Evolutionary conservation across 2,329 filamentous ascomycete genomes (phyloP), one percentile per base, ranked within the genome.

Genomic region (Pseudogymnoascus sp.): DNA sequence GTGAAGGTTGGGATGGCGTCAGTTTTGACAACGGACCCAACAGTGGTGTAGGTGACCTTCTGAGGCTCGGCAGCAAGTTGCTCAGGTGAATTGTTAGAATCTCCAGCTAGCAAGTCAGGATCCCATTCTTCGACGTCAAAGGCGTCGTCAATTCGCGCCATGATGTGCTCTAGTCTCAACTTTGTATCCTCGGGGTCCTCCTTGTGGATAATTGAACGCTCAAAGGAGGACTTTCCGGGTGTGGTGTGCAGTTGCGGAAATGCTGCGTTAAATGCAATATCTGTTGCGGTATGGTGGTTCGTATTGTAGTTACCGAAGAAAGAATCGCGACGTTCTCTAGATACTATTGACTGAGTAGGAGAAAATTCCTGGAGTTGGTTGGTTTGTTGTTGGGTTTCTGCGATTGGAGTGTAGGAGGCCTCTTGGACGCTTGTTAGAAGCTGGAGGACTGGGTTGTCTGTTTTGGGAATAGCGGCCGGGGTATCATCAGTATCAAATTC

Each of bases 21-120:
- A 1, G 68, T 68, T 59, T 73, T 68, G 20, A 71, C 70, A 20
- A 69, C 60, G 22, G 71, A 73, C 7, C 71, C 71, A 34, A 73
- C 71, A 1, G 71, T 73, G 9, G 70, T 73, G 59, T 72, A 73
- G 6, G 70, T 64, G 2, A 72, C 60, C 3, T 65, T 64, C 60
- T 70, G 66, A n/a, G 67, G 66, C 28, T 66, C 67, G n/a, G 66
- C 59, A 1, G 62, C 50, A 5, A 71, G 58, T 16, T 67, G 69
- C 57, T 72, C 68, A 28, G 70, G 69, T 6, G 70, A 72, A 20
- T 61, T 61, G 43, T 35, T 25, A 20, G 32, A 16, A 32, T 9
- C 16, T 12, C 60, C 58, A 54, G 62, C 50, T 47, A 67, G 64
- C 28, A 71, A 62, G 61, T 69, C 65, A 6, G 68, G 66, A 60